Conservation (phyloP, 2,329 filamentous ascomycete genomes). For the Alternaria sp. region DNA sequence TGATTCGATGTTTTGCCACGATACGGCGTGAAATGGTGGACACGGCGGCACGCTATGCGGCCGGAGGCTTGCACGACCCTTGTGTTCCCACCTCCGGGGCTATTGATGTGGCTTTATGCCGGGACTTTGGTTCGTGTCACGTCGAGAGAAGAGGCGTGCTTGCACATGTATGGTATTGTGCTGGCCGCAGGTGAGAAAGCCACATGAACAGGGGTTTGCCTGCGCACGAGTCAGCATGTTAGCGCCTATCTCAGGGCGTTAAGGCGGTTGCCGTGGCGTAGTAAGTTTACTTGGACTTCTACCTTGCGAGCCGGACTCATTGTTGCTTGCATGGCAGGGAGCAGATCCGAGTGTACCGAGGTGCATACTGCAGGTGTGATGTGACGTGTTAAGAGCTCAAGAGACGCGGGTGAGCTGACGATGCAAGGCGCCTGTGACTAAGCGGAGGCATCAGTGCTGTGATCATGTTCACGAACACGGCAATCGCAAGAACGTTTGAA, state of each 20-base stretch:
- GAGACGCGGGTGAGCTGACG: slow-evolving; percentile 3
- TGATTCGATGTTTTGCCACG: slow-evolving; percentile 4
- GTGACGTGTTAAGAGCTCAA: not conserved
- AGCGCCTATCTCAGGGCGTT: not conserved
- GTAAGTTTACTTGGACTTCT: not conserved
- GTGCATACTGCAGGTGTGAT: not conserved
- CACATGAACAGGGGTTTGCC: not conserved
- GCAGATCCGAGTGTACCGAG: not conserved
- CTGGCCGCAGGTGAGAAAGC: slow-evolving; percentile 1
- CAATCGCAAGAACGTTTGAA: not conserved
- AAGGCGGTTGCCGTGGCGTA: slow-evolving; percentile 2
- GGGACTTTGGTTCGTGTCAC: slow-evolving; percentile 4
- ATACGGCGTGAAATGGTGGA: not conserved
- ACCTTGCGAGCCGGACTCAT: not conserved
- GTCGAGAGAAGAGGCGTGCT: not conserved
- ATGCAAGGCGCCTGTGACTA: slow-evolving; percentile 3
- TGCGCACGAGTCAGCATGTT: not conserved
- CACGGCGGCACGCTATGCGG: not conserved
- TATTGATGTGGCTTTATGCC: slow-evolving; percentile 2
- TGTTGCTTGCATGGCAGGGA: not conserved
- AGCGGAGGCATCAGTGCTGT: not conserved
- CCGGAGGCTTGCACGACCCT: not conserved
- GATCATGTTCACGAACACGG: not conserved
- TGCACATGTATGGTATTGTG: not conserved
- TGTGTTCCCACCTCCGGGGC: not conserved